These are phyloP conservation scores for Gynandropsis gynandra DNA, from an alignment of 345 rosid species.

Conservation along the genomic window DNA sequence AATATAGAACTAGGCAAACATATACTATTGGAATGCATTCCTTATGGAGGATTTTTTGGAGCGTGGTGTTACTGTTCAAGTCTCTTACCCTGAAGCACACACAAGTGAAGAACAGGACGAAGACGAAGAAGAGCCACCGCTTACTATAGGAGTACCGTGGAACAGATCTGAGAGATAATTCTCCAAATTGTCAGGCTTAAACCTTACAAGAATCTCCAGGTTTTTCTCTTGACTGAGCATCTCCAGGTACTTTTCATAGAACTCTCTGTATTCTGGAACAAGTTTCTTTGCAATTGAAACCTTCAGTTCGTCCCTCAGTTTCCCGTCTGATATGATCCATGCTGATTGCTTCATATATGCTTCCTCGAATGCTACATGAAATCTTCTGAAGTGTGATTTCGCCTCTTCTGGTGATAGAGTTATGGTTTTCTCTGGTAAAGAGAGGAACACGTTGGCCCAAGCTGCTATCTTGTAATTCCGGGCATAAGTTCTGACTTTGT, in stretches of 20 bases:
- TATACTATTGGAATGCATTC: not conserved
- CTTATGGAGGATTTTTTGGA: constrained; percentile 9
- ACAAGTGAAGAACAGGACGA: constrained; percentile 27
- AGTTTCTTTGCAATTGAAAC: constrained; percentile 53
- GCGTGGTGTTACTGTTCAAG: constrained; percentile 2
- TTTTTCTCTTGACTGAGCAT: constrained; percentile 29
- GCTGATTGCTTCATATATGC: constrained; percentile 55
- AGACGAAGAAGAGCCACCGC: constrained; percentile 20
- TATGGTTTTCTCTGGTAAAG: constrained; percentile 42
- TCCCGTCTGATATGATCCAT: constrained; percentile 49
- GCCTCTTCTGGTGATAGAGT: constrained; percentile 36
- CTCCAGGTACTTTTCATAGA: constrained; percentile 35
- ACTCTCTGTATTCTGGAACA: constrained; percentile 47
- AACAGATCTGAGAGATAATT: constrained; percentile 66
- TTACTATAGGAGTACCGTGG: constrained; percentile 39
- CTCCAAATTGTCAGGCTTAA: constrained; percentile 54
- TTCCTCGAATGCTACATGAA: constrained; percentile 64
- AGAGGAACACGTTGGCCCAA: constrained; percentile 53
- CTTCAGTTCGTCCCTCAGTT: constrained; percentile 56
- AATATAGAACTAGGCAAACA: constrained; percentile 1
- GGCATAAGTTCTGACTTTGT: constrained; percentile 50
- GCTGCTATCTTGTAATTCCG: constrained; percentile 54
- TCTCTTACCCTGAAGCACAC: constrained; percentile 26
- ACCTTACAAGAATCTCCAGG: constrained; percentile 34
- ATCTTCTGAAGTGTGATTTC: constrained; percentile 43